A percentile compares a stretch with the other conserved stretches of the same genome.
Evolutionary conservation across 768 basidiomycete species (phyloP).

Genomic region (Pisolithus orientalis): DNA sequence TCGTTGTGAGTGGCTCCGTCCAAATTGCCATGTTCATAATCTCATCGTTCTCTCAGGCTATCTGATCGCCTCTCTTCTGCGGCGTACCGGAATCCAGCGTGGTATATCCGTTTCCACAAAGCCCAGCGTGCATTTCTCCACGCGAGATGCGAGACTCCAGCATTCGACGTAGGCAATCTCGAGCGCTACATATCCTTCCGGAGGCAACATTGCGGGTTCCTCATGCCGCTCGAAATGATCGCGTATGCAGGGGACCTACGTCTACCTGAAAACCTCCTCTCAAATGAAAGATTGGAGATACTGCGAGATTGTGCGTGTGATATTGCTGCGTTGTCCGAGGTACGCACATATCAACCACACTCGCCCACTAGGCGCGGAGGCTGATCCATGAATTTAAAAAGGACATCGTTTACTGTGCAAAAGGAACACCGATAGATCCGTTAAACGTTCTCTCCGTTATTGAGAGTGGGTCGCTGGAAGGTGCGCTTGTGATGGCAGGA

Average conservation of each 20-base stretch:
- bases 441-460: slow-evolving; percentile 49
- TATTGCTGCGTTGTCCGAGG: slow-evolving; percentile 49
- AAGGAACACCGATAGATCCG: slow-evolving; percentile 31
- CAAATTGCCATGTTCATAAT: slow-evolving; percentile 5
- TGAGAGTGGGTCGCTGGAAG: slow-evolving; percentile 43
- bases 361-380: background rate
- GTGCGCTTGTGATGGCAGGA: slow-evolving; percentile 29
- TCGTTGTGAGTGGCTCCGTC: slow-evolving; percentile 14
- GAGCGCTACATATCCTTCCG: slow-evolving; percentile 42
- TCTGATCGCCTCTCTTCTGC: slow-evolving; percentile 32
- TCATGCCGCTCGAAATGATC: slow-evolving; percentile 46
- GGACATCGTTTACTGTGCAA: slow-evolving; percentile 55
- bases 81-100: slow-evolving; percentile 30
- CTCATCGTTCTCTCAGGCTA: slow-evolving; percentile 26
- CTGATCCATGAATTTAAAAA: slow-evolving; percentile 15
- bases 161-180: slow-evolving; percentile 27
- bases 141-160: slow-evolving; percentile 27
- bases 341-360: slow-evolving; percentile 18
- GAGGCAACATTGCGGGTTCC: slow-evolving; percentile 43
- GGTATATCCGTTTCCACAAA: slow-evolving; percentile 37
- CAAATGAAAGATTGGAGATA: slow-evolving; percentile 21
- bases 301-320: slow-evolving; percentile 40
- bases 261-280: slow-evolving; percentile 27
- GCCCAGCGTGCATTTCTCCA: slow-evolving; percentile 28
- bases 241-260: slow-evolving; percentile 45